Evolutionary conservation across 306 rosid species (phyloP).

Genomic region (Hippophae tibetana): DNA sequence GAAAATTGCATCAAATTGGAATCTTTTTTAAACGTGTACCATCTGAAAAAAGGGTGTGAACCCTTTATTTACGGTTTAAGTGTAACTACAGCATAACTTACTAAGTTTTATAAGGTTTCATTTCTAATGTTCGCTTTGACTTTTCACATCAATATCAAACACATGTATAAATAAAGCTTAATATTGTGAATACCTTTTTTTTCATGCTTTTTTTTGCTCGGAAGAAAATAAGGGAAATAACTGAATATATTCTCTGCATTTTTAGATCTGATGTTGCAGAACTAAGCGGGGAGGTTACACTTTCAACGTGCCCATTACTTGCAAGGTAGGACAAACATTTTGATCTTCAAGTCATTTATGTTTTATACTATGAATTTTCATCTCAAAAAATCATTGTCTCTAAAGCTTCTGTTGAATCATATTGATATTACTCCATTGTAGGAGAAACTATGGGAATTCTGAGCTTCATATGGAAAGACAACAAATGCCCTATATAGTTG

Average conservation of each 20-base stretch:
- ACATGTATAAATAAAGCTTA: background rate
- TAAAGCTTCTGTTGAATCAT: conserved; percentile 5
- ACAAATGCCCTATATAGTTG: conserved; percentile 38
- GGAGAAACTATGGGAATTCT: conserved; percentile 61
- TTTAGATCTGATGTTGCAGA: conserved; percentile 79
- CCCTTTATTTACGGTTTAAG: no score
- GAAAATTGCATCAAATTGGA: no score
- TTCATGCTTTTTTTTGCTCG: no score
- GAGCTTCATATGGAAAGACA: conserved; percentile 65
- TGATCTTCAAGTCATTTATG: background rate
- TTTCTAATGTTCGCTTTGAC: no score
- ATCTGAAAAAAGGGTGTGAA: no score
- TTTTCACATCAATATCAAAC: no score
- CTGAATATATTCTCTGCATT: conserved; percentile 12
- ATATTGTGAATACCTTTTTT: background rate
- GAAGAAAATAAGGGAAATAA: no score
- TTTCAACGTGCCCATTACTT: conserved; percentile 56
- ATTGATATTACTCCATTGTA: conserved; percentile 17
- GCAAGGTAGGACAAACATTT: conserved; percentile 31
- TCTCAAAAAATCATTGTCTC: background rate
- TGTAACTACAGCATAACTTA: no score
- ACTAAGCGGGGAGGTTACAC: conserved; percentile 78
- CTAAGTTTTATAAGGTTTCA: no score
- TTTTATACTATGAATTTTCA: background rate
- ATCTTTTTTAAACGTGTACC: no score